phyloP scores from a whole-genome alignment of 164 flowering plant genomes.

The Liriodendron chinense region DNA sequence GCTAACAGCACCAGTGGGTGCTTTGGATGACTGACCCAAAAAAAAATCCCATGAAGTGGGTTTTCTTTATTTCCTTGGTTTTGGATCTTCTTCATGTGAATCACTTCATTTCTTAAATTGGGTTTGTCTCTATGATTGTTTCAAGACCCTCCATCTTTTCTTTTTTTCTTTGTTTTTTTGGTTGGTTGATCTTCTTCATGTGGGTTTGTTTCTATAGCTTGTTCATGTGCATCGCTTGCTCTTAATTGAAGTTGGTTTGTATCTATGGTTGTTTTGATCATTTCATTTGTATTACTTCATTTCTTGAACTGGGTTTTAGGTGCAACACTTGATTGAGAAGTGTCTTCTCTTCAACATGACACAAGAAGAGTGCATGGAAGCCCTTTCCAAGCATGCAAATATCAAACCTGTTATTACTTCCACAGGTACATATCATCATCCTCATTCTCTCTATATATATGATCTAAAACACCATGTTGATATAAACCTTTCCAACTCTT shows the following conservation, averaged over 20 bases:
- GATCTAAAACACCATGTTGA: not conserved
- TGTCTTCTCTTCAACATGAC: slow-evolving; percentile 76
- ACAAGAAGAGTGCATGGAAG: slow-evolving; percentile 86
- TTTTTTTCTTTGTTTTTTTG: not conserved
- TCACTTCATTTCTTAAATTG: not conserved
- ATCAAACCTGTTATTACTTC: slow-evolving; percentile 78
- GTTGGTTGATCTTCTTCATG: not conserved
- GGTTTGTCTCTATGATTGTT: not conserved
- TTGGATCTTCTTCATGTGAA: not conserved
- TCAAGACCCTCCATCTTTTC: not conserved
- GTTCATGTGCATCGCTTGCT: not conserved
- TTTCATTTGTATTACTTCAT: not conserved
- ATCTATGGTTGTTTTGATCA: not conserved
- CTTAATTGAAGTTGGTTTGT: not conserved
- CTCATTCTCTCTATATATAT: not conserved
- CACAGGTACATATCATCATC: slow-evolving; percentile 43
- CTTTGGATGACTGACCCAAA: too few species aligned
- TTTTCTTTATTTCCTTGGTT: not conserved
- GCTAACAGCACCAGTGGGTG: too few species aligned
- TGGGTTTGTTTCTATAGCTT: too few species aligned
- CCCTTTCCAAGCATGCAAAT: slow-evolving; percentile 78
- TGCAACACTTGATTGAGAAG: slow-evolving; percentile 86
- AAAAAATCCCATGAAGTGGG: too few species aligned
- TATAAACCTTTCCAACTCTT: not conserved
- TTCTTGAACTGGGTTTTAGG: slow-evolving; percentile 29